These are phyloP conservation scores for Epichloe elymi DNA, from an alignment of 2,329 filamentous ascomycete species.

Conservation along the genomic window DNA sequence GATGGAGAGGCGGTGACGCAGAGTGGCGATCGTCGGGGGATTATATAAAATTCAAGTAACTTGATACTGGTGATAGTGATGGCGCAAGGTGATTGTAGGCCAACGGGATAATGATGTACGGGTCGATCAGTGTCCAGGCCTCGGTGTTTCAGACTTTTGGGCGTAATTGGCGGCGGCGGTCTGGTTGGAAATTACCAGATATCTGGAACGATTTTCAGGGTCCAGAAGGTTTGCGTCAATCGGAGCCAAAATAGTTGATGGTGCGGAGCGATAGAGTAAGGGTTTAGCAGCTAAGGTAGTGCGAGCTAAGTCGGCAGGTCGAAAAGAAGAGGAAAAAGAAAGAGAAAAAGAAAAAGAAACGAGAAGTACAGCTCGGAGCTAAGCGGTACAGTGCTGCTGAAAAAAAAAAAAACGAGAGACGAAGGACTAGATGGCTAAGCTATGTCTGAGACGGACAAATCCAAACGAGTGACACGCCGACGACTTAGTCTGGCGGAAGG, in stretches of 20 bases:
- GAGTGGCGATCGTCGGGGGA: background rate
- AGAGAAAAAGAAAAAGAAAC: background rate
- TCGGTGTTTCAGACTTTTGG: background rate
- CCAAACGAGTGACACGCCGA: conserved; percentile 6
- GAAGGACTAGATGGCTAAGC: background rate
- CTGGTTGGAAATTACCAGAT: background rate
- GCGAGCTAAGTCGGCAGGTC: background rate
- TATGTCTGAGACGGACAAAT: background rate
- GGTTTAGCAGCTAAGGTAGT: background rate
- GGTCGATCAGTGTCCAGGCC: background rate
- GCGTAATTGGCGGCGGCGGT: too few relatives aligned
- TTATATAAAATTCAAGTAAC: background rate
- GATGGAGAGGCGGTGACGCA: background rate
- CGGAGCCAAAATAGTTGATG: background rate
- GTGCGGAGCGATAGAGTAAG: background rate
- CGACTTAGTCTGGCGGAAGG: background rate
- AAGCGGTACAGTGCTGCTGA: background rate
- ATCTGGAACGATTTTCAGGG: background rate
- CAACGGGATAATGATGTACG: background rate
- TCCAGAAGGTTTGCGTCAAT: background rate
- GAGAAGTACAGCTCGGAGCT: background rate
- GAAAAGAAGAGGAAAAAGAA: background rate
- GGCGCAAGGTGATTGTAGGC: background rate
- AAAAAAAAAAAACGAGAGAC: background rate
- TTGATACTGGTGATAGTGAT: background rate